phyloP scores from a whole-genome alignment of 305 asterid genomes.

The Salvia sclarea region DNA sequence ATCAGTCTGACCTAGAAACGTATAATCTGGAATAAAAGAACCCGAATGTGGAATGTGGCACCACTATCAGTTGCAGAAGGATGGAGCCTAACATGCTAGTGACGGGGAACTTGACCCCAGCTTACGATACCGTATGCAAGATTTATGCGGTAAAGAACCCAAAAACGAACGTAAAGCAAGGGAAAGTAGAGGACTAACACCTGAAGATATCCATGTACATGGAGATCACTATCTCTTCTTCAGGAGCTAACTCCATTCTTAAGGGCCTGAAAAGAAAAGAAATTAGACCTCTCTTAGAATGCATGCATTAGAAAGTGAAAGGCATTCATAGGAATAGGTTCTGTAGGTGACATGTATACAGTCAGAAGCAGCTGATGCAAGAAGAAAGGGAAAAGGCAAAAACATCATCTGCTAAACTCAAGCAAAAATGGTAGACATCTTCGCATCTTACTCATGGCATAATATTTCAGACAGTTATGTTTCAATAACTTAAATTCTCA shows the following conservation, averaged over 20 bases:
- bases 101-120: slow-evolving; percentile 9
- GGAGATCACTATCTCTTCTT: slow-evolving; percentile 88
- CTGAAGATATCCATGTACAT: slow-evolving; percentile 91
- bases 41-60: slow-evolving; percentile 10
- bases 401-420: slow-evolving; percentile 7
- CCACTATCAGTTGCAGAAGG: slow-evolving; percentile 9
- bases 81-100: slow-evolving; percentile 5
- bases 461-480: not conserved
- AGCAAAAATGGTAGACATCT: not conserved
- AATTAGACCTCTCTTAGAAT: slow-evolving; percentile 27
- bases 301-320: slow-evolving; percentile 30
- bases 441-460: not conserved
- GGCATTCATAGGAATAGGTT: slow-evolving; percentile 1
- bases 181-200: slow-evolving; percentile 39
- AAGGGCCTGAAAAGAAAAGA: slow-evolving; percentile 65
- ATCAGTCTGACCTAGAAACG: slow-evolving; percentile 3
- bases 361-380: slow-evolving; percentile 19
- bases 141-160: slow-evolving; percentile 23
- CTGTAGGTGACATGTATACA: not conserved
- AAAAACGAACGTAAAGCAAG: slow-evolving; percentile 5
- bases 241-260: slow-evolving; percentile 85
- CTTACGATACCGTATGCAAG: slow-evolving; percentile 11
- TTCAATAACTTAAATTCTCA: not conserved
- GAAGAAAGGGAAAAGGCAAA: not conserved
- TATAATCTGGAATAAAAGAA: slow-evolving; percentile 16